Conservation (phyloP, 2,329 filamentous ascomycete species). For the Fusarium mundagurra region DNA sequence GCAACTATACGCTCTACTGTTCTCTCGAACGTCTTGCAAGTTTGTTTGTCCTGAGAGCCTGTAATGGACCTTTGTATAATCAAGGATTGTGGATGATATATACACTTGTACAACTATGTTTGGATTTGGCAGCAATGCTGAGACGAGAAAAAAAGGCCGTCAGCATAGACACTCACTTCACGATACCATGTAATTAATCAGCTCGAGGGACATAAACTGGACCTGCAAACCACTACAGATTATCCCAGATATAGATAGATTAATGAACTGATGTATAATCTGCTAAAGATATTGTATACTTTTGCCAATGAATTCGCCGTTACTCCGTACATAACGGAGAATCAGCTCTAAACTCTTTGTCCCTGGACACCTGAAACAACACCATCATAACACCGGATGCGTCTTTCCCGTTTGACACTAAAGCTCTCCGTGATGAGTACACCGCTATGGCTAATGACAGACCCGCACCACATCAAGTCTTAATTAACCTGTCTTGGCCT, state of each 20-base stretch:
- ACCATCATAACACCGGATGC: neutral
- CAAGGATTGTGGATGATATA: conserved; percentile 16
- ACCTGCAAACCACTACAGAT: conserved; percentile 8
- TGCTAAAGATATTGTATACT: neutral
- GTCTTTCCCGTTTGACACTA: neutral
- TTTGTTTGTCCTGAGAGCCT: conserved; percentile 5
- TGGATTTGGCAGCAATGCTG: conserved; percentile 33
- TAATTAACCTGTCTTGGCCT: conserved; percentile 15
- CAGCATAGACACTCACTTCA: conserved; percentile 39
- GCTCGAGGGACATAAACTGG: conserved; percentile 11
- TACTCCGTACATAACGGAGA: neutral
- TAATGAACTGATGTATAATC: conserved; percentile 37
- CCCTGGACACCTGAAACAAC: conserved; percentile 2
- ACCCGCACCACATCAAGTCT: neutral
- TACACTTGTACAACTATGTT: conserved; percentile 39
- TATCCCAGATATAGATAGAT: conserved; percentile 34
- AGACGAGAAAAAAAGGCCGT: conserved; percentile 19
- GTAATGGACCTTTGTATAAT: conserved; percentile 24
- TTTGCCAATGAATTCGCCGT: neutral
- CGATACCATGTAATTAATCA: conserved; percentile 41
- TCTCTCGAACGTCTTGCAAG: neutral
- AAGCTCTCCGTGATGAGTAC: neutral
- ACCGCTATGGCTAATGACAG: neutral
- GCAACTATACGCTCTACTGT: neutral
- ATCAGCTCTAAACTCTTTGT: neutral